Evolutionary conservation across 345 rosid genomes (phyloP), one percentile per base, ranked within the genome.

Genomic region (Turritis glabra): DNA sequence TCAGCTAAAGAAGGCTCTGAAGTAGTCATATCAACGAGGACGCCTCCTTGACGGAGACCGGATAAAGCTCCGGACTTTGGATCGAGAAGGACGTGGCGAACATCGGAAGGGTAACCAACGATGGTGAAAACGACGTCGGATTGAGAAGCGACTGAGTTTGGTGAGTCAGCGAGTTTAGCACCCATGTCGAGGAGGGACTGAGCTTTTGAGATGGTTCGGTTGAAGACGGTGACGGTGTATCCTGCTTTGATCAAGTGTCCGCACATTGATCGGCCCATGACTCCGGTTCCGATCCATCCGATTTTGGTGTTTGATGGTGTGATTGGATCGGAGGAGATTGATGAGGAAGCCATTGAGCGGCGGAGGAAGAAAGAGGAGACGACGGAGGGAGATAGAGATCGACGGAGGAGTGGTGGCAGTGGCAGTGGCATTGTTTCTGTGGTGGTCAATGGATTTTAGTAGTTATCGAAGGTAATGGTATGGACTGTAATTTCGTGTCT

Each of bases 271-370:
- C 83, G 67, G 47, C 96, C 98, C 98, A 94, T 91, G 2, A 94
- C 82, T 33, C 97, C 96, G 35, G 93, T 94, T 43, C 97, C 98
- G 47, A 91, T 90, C 98, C 96, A 94, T 11, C 98, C 98, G 17
- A 91, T 59, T 30, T 89, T 86, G 35, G 93, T 94, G 86, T 74
- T 88, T n/a, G 92, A 64, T 14, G 95, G 87, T 41, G 52, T 67
- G 23, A 80, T 54, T 23, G 59, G 74, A 8, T 82, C 88, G 8
- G 80, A 55, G 67, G 83, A 8, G 70, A 76, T 15, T 26, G 77
- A 14, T 32, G 70, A 26, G 68, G 87, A 46, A 46, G 95, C 87
- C 98, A 94, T 91, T 52, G 83, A 32, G 75, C 87, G 87, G 67
- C 53, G 88, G 84, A 48, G 86, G 85, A 62, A 21, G 52, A 35